These are phyloP conservation scores for Daldinia vernicosa DNA, from an alignment of 495 filamentous ascomycete genomes.

Conservation along the genomic window DNA sequence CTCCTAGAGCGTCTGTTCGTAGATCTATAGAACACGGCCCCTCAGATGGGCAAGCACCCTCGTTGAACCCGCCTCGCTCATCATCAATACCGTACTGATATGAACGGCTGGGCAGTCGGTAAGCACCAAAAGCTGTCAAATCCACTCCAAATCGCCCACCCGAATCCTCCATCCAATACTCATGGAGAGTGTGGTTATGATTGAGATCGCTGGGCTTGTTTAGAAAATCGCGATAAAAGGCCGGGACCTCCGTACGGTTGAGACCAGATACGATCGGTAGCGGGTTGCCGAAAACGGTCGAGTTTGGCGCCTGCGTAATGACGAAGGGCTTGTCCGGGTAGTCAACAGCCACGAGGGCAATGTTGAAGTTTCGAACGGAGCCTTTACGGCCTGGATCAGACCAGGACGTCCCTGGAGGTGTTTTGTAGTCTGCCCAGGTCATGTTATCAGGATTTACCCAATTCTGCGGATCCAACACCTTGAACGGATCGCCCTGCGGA, in stretches of 20 bases:
- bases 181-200: conserved; percentile 52
- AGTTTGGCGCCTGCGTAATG: conserved; percentile 47
- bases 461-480: conserved; percentile 50
- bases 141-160: conserved; percentile 54
- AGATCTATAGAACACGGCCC: conserved; percentile 48
- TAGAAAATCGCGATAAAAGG: conserved; percentile 53
- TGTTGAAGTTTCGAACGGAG: conserved; percentile 51
- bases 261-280: conserved; percentile 41
- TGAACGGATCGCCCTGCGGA: conserved; percentile 47
- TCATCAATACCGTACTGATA: conserved; percentile 52
- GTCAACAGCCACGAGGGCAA: conserved; percentile 54
- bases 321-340: conserved; percentile 51
- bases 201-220: conserved; percentile 54
- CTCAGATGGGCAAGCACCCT: conserved; percentile 47
- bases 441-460: conserved; percentile 56
- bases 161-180: conserved; percentile 59
- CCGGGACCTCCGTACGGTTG: conserved; percentile 49
- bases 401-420: conserved; percentile 50
- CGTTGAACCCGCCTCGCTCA: conserved; percentile 45
- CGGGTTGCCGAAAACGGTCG: conserved; percentile 55
- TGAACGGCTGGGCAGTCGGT: conserved; percentile 46
- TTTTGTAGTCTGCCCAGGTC: conserved; percentile 53
- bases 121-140: conserved; percentile 54
- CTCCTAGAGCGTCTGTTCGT: conserved; percentile 51
- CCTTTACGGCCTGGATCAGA: conserved; percentile 47